Evolutionary conservation across 2,329 filamentous ascomycete genomes (phyloP).

Genomic region (Helminthosporium solani): DNA sequence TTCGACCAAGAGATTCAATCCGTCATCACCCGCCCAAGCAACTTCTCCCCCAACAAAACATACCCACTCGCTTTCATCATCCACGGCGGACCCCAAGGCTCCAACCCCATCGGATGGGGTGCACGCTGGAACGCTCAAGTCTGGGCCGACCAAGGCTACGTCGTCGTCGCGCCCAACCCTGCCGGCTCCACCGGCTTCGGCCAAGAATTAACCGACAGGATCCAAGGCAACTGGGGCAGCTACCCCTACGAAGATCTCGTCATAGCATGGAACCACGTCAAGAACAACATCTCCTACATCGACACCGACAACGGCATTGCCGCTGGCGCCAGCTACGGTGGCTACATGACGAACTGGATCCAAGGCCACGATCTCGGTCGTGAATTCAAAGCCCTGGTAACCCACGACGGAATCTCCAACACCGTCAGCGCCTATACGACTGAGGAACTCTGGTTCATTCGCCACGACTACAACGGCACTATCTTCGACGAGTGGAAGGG

Average conservation of each 20-base stretch:
- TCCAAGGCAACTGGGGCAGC: constrained; percentile 81
- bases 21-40: constrained; percentile 61
- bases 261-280: constrained; percentile 73
- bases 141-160: constrained; percentile 84
- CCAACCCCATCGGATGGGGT: constrained; percentile 74
- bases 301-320: constrained; percentile 72
- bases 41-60: constrained; percentile 68
- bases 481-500: constrained; percentile 28
- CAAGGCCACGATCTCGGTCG: constrained; percentile 80
- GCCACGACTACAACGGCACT: constrained; percentile 46
- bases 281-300: constrained; percentile 63
- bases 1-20: constrained; percentile 63
- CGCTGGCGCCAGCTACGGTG: constrained; percentile 60
- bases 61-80: constrained; percentile 79
- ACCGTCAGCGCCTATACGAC: constrained; percentile 47
- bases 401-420: constrained; percentile 82
- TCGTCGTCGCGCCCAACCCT: constrained; percentile 75
- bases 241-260: constrained; percentile 81
- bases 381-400: constrained; percentile 84
- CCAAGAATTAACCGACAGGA: constrained; percentile 72
- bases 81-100: constrained; percentile 78
- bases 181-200: constrained; percentile 86
- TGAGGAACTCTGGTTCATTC: constrained; percentile 55
- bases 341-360: constrained; percentile 69
- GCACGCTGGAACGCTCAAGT: constrained; percentile 83